phyloP scores from a whole-genome alignment of 495 filamentous ascomycete genomes.

The Chaetomium tenue region DNA sequence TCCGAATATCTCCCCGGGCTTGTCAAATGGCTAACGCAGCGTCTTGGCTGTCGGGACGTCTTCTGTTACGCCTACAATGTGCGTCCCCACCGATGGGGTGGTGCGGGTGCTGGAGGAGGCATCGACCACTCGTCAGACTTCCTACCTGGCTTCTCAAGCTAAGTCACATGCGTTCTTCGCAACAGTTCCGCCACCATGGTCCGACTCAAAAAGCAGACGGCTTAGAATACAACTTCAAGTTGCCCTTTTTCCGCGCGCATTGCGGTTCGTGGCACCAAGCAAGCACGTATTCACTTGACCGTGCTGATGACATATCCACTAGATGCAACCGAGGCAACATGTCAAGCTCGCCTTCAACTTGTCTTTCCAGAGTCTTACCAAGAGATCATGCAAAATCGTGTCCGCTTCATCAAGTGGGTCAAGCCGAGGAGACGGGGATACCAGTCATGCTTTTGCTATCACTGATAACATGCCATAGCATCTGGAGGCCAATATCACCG shows the following conservation, averaged over 20 bases:
- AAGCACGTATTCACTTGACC: no score
- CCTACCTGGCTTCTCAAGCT: not conserved
- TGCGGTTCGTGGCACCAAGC: constrained; percentile 6
- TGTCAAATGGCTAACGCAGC: constrained; percentile 12
- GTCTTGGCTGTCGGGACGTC: constrained; percentile 13
- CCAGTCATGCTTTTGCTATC: not conserved
- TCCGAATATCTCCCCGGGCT: constrained; percentile 12
- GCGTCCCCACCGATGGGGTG: not conserved
- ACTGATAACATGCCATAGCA: not conserved
- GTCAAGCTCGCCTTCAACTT: constrained; percentile 11
- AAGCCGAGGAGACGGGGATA: not conserved
- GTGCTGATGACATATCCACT: not conserved
- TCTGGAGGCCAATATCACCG: constrained; percentile 20
- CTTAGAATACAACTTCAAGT: constrained; percentile 12
- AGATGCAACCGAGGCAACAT: constrained; percentile 20
- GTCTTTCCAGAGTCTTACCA: constrained; percentile 18
- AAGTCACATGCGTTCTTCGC: not conserved
- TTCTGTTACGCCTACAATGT: constrained; percentile 21
- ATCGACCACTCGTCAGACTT: not conserved
- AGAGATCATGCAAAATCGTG: constrained; percentile 11
- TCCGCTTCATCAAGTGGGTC: constrained; percentile 20
- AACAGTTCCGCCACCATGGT: constrained; percentile 12
- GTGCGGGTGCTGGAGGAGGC: not conserved
- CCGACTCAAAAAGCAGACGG: not conserved
- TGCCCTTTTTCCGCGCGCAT: constrained; percentile 16